phyloP scores from a whole-genome alignment of 306 rosid genomes.

The Cucurbita moschata region DNA sequence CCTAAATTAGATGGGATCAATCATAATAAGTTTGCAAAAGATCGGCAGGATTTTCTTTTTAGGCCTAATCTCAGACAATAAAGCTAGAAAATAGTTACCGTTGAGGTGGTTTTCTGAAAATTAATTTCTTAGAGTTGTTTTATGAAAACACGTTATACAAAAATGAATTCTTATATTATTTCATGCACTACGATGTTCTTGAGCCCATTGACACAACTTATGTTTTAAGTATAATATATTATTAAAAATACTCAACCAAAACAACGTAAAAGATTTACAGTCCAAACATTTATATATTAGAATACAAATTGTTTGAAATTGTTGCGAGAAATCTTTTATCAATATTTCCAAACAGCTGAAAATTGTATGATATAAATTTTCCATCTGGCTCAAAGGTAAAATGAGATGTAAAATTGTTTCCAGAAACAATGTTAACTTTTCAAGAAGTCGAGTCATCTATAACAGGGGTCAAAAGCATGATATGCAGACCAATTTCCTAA shows the following conservation, averaged over 20 bases:
- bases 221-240: not conserved
- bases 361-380: not conserved
- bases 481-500: not conserved
- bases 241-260: not conserved
- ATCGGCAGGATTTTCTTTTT: not conserved
- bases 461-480: not conserved
- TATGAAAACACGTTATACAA: not conserved
- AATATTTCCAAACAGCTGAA: not conserved
- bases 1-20: not conserved
- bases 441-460: not conserved
- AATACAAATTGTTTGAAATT: not conserved
- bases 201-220: not conserved
- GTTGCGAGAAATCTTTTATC: not conserved
- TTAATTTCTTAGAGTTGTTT: not conserved
- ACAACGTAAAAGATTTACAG: not conserved
- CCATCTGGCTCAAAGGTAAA: not conserved
- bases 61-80: not conserved
- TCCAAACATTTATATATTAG: not conserved
- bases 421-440: not conserved
- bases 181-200: not conserved
- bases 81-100: not conserved
- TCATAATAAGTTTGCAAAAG: not conserved
- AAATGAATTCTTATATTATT: not conserved
- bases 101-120: not conserved
- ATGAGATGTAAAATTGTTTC: not conserved